These are phyloP conservation scores for Zychaea mexicana DNA, from an alignment of 371 early-diverging fungal species.

Conservation along the genomic window DNA sequence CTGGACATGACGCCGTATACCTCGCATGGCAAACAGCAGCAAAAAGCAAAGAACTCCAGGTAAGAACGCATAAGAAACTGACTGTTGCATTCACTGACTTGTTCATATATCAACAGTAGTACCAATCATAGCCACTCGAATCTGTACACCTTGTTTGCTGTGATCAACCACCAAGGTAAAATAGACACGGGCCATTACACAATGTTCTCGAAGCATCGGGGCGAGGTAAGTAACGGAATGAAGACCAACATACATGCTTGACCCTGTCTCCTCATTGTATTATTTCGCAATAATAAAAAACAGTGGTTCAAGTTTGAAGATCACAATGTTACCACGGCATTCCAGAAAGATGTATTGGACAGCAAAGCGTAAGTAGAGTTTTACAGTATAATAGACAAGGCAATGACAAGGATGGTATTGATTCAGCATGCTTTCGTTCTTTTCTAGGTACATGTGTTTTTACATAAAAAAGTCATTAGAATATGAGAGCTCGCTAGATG, in stretches of 20 bases:
- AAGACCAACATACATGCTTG: too few species aligned
- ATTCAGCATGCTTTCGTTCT: constrained; percentile 2
- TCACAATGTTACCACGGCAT: constrained; percentile 72
- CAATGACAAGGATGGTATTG: constrained; percentile 7
- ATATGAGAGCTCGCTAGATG: constrained; percentile 33
- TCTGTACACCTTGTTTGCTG: constrained; percentile 86
- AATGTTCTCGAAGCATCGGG: constrained; percentile 76
- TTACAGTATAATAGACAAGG: background rate
- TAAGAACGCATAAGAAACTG: background rate
- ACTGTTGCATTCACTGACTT: background rate
- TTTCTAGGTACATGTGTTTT: constrained; percentile 85
- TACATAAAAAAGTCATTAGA: constrained; percentile 76
- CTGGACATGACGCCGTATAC: constrained; percentile 95
- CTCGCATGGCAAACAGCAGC: constrained; percentile 37
- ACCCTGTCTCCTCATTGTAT: too few species aligned
- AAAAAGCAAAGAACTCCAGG: background rate
- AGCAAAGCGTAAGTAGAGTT: constrained; percentile 67
- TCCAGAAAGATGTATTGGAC: constrained; percentile 75
- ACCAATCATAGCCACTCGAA: constrained; percentile 38
- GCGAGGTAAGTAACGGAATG: constrained; percentile 75
- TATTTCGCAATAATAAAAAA: background rate
- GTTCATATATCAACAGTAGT: background rate
- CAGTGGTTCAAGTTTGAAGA: constrained; percentile 96
- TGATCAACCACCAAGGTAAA: constrained; percentile 89
- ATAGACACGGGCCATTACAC: constrained; percentile 96